A percentile compares a stretch with the other conserved stretches of the same genome.
Conservation (phyloP, 371 early-diverging fungal genomes). For the Mucor sp. region DNA sequence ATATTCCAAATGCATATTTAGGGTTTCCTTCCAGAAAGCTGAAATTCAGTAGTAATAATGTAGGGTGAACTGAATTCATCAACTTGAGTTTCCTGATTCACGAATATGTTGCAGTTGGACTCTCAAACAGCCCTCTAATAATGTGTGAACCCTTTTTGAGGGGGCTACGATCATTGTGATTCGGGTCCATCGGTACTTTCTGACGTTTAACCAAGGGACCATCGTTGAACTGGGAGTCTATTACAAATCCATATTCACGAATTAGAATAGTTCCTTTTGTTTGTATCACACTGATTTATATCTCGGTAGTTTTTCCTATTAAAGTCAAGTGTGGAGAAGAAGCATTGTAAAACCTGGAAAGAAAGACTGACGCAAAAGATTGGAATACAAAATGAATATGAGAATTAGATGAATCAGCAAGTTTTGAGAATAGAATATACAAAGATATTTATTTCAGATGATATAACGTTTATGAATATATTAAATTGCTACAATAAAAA, state of each 20-base stretch:
- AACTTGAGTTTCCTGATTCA: too few species aligned
- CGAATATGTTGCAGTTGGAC: too few species aligned
- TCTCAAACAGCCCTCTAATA: too few species aligned
- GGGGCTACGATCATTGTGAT: too few species aligned
- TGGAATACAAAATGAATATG: background rate
- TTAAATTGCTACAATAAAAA: background rate
- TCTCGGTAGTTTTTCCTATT: background rate
- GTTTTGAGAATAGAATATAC: background rate
- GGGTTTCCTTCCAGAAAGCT: too few species aligned
- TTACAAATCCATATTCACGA: background rate
- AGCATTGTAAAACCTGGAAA: background rate
- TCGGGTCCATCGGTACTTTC: too few species aligned
- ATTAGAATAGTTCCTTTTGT: background rate
- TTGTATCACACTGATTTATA: background rate
- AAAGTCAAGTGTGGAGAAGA: background rate
- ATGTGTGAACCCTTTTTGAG: too few species aligned
- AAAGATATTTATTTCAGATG: background rate
- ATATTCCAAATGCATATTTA: too few species aligned
- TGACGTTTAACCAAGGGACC: background rate
- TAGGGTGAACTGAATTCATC: too few species aligned
- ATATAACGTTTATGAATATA: background rate
- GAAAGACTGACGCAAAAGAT: background rate
- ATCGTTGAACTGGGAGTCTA: background rate
- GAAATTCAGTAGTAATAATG: too few species aligned
- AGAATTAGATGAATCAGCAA: background rate